Base-by-base conservation (phyloP, 2,329 filamentous ascomycete genomes). In the Pyrenophora seminiperda region DNA sequence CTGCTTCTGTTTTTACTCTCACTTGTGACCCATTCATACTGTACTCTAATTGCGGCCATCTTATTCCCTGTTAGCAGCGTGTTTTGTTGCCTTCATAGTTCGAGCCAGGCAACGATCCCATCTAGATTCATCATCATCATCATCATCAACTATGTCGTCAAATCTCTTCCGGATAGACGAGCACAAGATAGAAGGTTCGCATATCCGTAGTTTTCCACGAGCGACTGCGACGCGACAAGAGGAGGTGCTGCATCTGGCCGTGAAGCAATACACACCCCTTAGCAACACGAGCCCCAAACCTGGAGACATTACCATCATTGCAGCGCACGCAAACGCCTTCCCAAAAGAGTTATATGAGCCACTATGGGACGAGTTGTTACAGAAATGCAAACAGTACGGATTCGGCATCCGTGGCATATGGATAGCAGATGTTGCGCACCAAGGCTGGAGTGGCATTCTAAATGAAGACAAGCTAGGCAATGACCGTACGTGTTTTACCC, bases 261-360 rank as follows among this genome's bases (percentile, higher is more conserved):
- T 97, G 44, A 97, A 96, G 77, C 90, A 97, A 69, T 97, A 97
- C 70, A 88, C 83, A 0, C 92, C 92, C 1, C 77, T 84, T 47
- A 82, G 87, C 66, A 91, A 92, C 62, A 80, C 78, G 0, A 73
- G 77, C 18, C 88, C 90, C 0, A 79, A 84, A 55, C 82, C 84
- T 1, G 89, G 90, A 27, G 90, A 94, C 72, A 77, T 97, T 7
- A 97, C 91, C 15, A 86, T 97, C 50, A 85, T 97, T 47, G 91
- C 83, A 9, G 87, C 88, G 4, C 92, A 97, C 75, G 93, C 91
- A 41, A 97, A 97, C 76, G 93, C 88, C 9, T 96, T 97, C 61
- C 89, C 90, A 9, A 97, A 97, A 88, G 93, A 97, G 78, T 75
- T 97, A 2, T 97, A 97, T 68, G 92, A 97, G 65, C 89, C 93